Base-by-base conservation (phyloP, 257 asterid species). In the Coffea eugenioides region DNA sequence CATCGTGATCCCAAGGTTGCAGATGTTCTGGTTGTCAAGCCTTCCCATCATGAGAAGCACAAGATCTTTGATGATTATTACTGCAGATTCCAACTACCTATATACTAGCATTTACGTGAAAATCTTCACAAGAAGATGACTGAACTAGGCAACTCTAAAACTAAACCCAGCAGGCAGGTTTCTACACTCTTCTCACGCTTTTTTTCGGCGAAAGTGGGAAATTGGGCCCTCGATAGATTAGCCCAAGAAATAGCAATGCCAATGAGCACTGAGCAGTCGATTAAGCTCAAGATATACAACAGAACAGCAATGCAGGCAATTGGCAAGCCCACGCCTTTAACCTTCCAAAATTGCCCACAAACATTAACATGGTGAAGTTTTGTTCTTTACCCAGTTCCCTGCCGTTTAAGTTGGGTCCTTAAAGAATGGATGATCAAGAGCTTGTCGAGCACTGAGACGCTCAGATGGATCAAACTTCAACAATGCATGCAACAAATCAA, bases 341-440 rank as follows among this genome's bases (percentile, higher is more conserved):
- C 69, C 68, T 11, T 59, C 43, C 64, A 75, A 36, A 8, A 11
- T 14, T 59, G 70, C 41, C 13, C 16, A 20, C 54, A 20, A 34
- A 3, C 75, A 3, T 36, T 14, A 16, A 49, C 54, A 67, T 5
- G 27, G 21, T 62, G 46, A 57, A 66, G 13, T 8, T 54, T 21
- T 23, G 14, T 0, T 13, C 12, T 21, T 31, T 25, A 79, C 6
- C 18, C 59, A 45, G 49, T 27, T 41, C 25, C 77, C 8, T 10
- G 34, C 2, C 5, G 34, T 65, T 87, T 72, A 88, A 36, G 87
- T 66, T 57, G 87, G 80, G 46, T 75, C 87, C 85, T 82, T 86
- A 51, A 92, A 90, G 85, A 92, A 92, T 54, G 97, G 93, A 76
- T 92, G 95, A 36, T 88, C 87, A 11, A 92, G 94, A 73, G 94